phyloP scores from a whole-genome alignment of 2,329 filamentous ascomycete genomes.

The Zasmidium angulare region DNA sequence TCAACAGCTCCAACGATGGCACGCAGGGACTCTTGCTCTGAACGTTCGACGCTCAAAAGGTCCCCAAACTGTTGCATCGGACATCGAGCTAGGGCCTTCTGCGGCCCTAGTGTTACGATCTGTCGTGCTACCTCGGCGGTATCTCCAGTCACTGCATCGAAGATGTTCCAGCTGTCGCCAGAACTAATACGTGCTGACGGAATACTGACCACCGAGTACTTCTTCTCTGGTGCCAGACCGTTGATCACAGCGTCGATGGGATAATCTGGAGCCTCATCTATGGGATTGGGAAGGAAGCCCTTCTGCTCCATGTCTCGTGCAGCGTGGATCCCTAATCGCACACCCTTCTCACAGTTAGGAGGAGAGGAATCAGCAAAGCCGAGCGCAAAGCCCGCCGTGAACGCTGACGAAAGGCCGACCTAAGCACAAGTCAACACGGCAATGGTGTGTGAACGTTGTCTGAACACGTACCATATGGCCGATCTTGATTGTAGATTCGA shows the following conservation, averaged over 20 bases:
- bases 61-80: conserved; percentile 30
- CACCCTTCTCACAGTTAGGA: conserved; percentile 30
- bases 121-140: conserved; percentile 34
- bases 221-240: conserved; percentile 24
- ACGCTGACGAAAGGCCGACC: conserved; percentile 32
- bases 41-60: conserved; percentile 31
- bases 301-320: conserved; percentile 25
- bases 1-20: conserved; percentile 32
- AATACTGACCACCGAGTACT: conserved; percentile 30
- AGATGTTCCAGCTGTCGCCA: conserved; percentile 37
- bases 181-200: conserved; percentile 34
- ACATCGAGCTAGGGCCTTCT: conserved; percentile 32
- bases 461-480: conserved; percentile 18
- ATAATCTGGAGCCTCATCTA: conserved; percentile 30
- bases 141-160: conserved; percentile 34
- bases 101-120: conserved; percentile 31
- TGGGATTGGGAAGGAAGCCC: conserved; percentile 28
- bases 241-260: conserved; percentile 29
- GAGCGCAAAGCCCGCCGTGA: conserved; percentile 35
- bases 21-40: conserved; percentile 33
- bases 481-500: conserved; percentile 20
- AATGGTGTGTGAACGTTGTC: background rate
- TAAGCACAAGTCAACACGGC: conserved; percentile 12
- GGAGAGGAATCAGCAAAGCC: conserved; percentile 33
- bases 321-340: conserved; percentile 32